A percentile compares a stretch with the other conserved stretches of the same genome.
phyloP scores from a whole-genome alignment of 2,329 filamentous ascomycete genomes.

The Claviceps lovelessii region DNA sequence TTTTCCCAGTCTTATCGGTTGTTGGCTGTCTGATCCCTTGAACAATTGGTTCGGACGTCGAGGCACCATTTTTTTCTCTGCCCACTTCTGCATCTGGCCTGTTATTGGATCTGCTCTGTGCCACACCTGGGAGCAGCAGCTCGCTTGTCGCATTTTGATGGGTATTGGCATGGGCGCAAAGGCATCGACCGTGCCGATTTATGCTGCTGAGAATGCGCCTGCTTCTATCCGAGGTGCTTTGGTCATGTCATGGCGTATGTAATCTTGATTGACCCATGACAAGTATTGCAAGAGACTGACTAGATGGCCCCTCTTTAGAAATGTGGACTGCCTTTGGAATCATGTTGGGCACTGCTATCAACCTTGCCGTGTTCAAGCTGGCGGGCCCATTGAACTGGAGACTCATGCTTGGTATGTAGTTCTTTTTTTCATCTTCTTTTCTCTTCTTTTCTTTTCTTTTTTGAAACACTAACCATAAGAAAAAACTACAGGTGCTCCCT shows the following conservation, averaged over 20 bases:
- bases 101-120: slow-evolving; percentile 45
- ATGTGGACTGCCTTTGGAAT: slow-evolving; percentile 49
- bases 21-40: slow-evolving; percentile 45
- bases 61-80: slow-evolving; percentile 51
- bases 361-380: slow-evolving; percentile 16
- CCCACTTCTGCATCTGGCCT: slow-evolving; percentile 29
- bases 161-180: slow-evolving; percentile 57
- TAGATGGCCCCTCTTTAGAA: slow-evolving; percentile 22
- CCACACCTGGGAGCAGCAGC: slow-evolving; percentile 50
- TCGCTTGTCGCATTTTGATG: slow-evolving; percentile 50
- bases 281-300: slow-evolving; percentile 19
- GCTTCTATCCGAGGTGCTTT: slow-evolving; percentile 57
- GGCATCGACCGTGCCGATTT: slow-evolving; percentile 49
- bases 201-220: slow-evolving; percentile 60
- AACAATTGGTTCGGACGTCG: slow-evolving; percentile 51
- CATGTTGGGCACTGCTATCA: slow-evolving; percentile 27
- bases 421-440: too few relatives aligned
- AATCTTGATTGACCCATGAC: slow-evolving; percentile 29
- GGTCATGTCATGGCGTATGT: slow-evolving; percentile 60
- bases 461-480: neutral
- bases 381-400: slow-evolving; percentile 20
- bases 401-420: slow-evolving; percentile 29
- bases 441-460: rapidly evolving
- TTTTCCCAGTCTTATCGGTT: slow-evolving; percentile 29
- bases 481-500: slow-evolving; percentile 31